These are phyloP conservation scores for Penicillium sp. DNA, from an alignment of 2,329 filamentous ascomycete genomes.

Conservation along the genomic window DNA sequence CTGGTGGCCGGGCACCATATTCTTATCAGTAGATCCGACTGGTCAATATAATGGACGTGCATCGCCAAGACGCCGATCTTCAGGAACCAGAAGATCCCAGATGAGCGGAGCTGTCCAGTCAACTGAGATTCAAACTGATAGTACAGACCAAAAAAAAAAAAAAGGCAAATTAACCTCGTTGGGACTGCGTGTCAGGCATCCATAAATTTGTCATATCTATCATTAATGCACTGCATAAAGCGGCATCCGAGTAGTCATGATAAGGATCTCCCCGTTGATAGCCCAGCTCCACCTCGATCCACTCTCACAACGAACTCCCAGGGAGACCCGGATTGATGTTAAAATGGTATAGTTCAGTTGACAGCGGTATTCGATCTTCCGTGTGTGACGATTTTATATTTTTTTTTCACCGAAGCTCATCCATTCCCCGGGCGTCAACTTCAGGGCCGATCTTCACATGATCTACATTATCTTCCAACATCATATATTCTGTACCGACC, in stretches of 20 bases:
- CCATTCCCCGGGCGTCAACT: too few species aligned
- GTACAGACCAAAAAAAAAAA: neutral
- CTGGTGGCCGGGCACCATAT: neutral
- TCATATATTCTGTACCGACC: too few species aligned
- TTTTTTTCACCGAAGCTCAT: too few species aligned
- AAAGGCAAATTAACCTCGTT: neutral
- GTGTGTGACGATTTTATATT: too few species aligned
- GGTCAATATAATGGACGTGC: slow-evolving; percentile 6
- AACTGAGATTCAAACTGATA: neutral
- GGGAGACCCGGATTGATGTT: neutral
- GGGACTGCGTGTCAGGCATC: neutral
- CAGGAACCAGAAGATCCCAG: slow-evolving; percentile 2
- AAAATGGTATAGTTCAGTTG: neutral
- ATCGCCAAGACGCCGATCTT: slow-evolving; percentile 13
- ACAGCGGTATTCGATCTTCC: too few species aligned
- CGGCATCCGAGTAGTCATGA: slow-evolving; percentile 11
- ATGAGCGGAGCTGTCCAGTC: too few species aligned
- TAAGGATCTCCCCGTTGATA: slow-evolving; percentile 17
- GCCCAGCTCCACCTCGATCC: neutral
- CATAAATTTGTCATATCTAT: slow-evolving; percentile 7
- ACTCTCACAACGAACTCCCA: neutral
- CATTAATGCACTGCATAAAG: slow-evolving; percentile 4
- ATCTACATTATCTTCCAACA: too few species aligned
- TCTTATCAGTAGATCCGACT: slow-evolving; percentile 18
- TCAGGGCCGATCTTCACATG: too few species aligned